Evolutionary conservation across 768 basidiomycete species (phyloP).

Genomic region (Russula griseocarnosa): DNA sequence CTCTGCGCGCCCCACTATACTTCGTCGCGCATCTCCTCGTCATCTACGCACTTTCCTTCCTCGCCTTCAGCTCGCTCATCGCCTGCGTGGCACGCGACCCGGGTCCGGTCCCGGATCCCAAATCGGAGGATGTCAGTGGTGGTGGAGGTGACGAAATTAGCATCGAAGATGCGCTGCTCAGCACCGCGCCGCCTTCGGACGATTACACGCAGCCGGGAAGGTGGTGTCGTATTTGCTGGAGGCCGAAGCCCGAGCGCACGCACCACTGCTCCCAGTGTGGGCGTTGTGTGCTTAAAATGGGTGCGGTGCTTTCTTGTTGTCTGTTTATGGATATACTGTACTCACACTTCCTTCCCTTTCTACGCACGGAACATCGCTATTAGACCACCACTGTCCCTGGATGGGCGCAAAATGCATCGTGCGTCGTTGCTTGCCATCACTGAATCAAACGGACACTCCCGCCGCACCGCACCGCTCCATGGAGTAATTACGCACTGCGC

Average conservation of each 20-base stretch:
- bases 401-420: conserved; percentile 73
- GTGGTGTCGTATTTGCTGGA: conserved; percentile 80
- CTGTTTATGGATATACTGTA: background rate
- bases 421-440: conserved; percentile 32
- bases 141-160: conserved; percentile 38
- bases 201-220: conserved; percentile 52
- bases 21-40: conserved; percentile 54
- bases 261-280: conserved; percentile 76
- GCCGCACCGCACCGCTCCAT: background rate
- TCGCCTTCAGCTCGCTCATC: conserved; percentile 68
- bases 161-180: conserved; percentile 59
- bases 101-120: conserved; percentile 46
- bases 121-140: conserved; percentile 17
- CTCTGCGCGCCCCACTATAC: conserved; percentile 43
- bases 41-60: conserved; percentile 62
- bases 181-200: conserved; percentile 35
- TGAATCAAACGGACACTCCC: background rate
- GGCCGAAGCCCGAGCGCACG: conserved; percentile 72
- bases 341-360: background rate
- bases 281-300: conserved; percentile 82
- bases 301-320: conserved; percentile 42
- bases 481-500: background rate
- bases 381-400: conserved; percentile 90
- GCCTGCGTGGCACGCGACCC: conserved; percentile 72
- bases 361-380: background rate